A percentile compares a stretch with the other conserved stretches of the same genome.
Evolutionary conservation across 2,329 filamentous ascomycete genomes (phyloP).

Genomic region (Penicillium sp.): DNA sequence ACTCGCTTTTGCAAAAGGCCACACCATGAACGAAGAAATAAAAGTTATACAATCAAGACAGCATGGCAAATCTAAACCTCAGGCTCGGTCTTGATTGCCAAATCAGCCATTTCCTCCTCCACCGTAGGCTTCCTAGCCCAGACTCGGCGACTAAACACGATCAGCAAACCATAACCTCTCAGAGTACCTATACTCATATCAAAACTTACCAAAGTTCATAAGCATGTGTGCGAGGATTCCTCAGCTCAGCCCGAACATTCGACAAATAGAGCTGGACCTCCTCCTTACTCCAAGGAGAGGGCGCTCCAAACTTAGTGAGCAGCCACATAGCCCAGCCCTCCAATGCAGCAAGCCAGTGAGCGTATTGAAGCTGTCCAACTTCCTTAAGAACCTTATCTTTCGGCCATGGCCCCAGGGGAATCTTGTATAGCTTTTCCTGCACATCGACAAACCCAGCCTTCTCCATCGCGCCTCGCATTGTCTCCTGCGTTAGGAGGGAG

Average conservation of each 20-base stretch:
- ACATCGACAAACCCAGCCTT: constrained; percentile 28
- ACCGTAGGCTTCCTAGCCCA: constrained; percentile 4
- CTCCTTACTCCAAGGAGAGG: constrained; percentile 14
- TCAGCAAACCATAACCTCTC: background rate
- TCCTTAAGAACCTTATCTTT: constrained; percentile 24
- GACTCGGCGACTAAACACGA: background rate
- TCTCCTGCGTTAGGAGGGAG: constrained; percentile 18
- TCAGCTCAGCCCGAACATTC: constrained; percentile 1
- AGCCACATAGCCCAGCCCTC: constrained; percentile 26
- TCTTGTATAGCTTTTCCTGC: constrained; percentile 21
- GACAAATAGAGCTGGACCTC: constrained; percentile 13
- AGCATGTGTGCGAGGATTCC: constrained; percentile 2
- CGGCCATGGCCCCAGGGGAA: constrained; percentile 27
- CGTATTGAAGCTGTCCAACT: constrained; percentile 34
- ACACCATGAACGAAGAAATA: background rate
- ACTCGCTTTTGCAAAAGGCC: too few species aligned
- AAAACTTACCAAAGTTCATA: background rate
- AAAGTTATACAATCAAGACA: background rate
- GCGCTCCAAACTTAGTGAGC: constrained; percentile 21
- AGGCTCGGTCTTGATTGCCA: background rate
- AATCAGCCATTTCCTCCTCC: background rate
- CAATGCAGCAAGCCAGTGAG: constrained; percentile 22
- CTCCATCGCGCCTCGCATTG: constrained; percentile 21
- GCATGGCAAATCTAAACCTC: background rate
- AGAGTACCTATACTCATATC: background rate